Evolutionary conservation across 768 basidiomycete genomes (phyloP), one percentile per base, ranked within the genome.

Genomic region (Obba rivulosa): DNA sequence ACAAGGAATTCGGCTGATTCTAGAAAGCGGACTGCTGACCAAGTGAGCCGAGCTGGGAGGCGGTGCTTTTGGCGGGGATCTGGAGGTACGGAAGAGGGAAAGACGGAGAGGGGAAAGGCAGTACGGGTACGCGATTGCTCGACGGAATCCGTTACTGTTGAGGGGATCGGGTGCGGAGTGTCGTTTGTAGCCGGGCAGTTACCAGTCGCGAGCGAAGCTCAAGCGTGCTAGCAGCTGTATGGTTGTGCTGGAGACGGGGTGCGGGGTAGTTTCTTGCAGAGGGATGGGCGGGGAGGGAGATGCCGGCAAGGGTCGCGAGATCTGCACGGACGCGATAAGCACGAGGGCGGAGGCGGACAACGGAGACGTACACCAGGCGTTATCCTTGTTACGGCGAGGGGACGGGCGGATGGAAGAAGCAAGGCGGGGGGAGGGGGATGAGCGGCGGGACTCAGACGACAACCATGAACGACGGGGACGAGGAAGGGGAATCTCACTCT

Each of bases 281-380:
- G 50, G 55, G 49, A 14, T 41, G 50, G 68, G 69, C 76, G 85
- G 78, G 62, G 58, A 56, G 68, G 70, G 68, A 75, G 85, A 78
- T 71, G 82, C 85, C 86, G 85, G 76, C 83, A 90, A 91, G 89
- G 88, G 88, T 91, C 87, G 87, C 87, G 87, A 91, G 88, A 78
- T 79, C 84, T 88, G 61, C 35, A 31, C 22, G 51, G 41, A 37
- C 46, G n/a, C n/a, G 46, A 47, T 49, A 39, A 50, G 52, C 23
- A 23, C n/a, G 13, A 24, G 49, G 40, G 45, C 31, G 39, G 42
- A 42, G 48, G 36, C 18, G 23, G 35, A 52, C 28, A 7, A 34
- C 41, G 22, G 36, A 18, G 21, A 58, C 70, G 17, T 47, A 76
- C 74, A 50, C 72, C 74, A 76, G 69, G 74, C 74, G 74, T 69